Evolutionary conservation across 2,329 filamentous ascomycete genomes (phyloP).

Genomic region (Phialophora expanda): DNA sequence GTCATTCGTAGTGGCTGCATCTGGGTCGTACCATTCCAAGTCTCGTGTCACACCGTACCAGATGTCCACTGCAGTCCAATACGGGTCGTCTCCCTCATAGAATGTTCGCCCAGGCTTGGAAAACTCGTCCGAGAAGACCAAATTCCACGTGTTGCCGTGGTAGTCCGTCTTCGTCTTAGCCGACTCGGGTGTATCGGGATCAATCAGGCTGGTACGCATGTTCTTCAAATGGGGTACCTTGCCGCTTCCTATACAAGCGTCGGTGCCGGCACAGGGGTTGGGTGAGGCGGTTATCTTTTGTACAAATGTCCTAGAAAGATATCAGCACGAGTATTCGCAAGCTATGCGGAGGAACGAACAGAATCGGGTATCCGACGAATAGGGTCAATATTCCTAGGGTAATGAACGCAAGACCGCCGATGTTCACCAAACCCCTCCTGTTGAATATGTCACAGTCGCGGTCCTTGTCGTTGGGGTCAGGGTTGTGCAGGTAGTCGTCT

Average conservation of each 20-base stretch:
- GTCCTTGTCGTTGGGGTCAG: conserved; percentile 66
- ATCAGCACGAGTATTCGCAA: conserved; percentile 36
- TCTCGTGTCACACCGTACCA: conserved; percentile 76
- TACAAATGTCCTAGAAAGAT: conserved; percentile 62
- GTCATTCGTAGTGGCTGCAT: conserved; percentile 66
- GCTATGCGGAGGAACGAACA: conserved; percentile 54
- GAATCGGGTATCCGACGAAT: conserved; percentile 72
- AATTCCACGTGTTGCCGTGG: conserved; percentile 65
- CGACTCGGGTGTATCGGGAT: conserved; percentile 68
- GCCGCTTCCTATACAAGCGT: conserved; percentile 58
- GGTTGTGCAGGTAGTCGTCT: conserved; percentile 74
- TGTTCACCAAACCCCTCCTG: conserved; percentile 66
- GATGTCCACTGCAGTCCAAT: conserved; percentile 69
- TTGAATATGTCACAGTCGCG: conserved; percentile 70
- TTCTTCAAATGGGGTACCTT: conserved; percentile 63
- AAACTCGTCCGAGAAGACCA: conserved; percentile 77
- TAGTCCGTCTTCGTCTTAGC: conserved; percentile 61
- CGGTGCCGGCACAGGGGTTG: conserved; percentile 47
- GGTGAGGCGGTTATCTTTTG: conserved; percentile 49
- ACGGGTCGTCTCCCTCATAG: conserved; percentile 73
- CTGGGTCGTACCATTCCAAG: conserved; percentile 74
- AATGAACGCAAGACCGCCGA: conserved; percentile 67
- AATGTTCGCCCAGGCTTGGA: conserved; percentile 70
- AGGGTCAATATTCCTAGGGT: conserved; percentile 65
- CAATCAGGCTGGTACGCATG: conserved; percentile 65